Base-by-base conservation (phyloP, 208 protist genomes). In the Trypanosoma conorhini region DNA sequence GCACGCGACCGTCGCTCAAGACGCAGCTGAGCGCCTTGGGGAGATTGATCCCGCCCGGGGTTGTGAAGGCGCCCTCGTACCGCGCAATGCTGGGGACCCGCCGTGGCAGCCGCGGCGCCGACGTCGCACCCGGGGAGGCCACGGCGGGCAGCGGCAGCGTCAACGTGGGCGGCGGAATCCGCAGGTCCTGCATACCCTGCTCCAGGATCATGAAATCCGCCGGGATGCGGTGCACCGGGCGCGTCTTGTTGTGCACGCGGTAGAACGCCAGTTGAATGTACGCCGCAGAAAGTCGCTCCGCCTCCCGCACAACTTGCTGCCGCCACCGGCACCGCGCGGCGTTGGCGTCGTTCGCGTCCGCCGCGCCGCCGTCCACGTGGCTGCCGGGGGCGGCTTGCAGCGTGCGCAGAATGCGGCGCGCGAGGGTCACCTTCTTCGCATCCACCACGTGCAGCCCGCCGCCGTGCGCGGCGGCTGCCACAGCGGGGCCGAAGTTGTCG, bases 41-140 rank as follows among this genome's bases (percentile, higher is more conserved):
- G n/a, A 93, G 61, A 67, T 98, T 99, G 40, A 98, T 86, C n/a
- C 98, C 98, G 12, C 97, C 97, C 10, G 92, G 83, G 0, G 92
- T 80, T 1, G 65, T 87, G 81, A 93, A 98, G 38, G 28, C 71
- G 1, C 67, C 35, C 17, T 75, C 64, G 71, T 97, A 98, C 12
- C 59, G 55, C 46, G 74, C 26, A 10, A 97, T 74, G 24, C 26
- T 56, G 30, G 85, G 82, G n/a, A 77, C 8, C 42, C 35, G 19
- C 21, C 38, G 44, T 24, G 24, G 31, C 13, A 24, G 55, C 12
- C n/a, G n/a, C n/a, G n/a, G n/a, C n/a, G 24, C 21, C n/a, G 28
- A 0, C 24, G 62, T 48, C 10, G 59, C 44, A 30, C 22, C 46
- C 22, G 42, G 57, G 38, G 42, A 56, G 19, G 56, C 61, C 5